Conservation (phyloP, 345 rosid species). For the Rhizophora mangle region DNA sequence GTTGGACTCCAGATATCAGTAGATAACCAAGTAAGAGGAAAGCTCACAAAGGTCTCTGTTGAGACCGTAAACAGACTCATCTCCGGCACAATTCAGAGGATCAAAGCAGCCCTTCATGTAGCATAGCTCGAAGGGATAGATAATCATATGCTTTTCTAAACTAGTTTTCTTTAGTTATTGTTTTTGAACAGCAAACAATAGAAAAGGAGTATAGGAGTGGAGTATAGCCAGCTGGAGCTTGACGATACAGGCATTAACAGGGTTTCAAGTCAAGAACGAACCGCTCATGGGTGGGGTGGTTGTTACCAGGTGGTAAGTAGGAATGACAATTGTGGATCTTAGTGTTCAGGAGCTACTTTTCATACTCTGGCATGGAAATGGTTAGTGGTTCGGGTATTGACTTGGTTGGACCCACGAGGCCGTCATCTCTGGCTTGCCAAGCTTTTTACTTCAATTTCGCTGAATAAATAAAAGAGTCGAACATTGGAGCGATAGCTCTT, state of each 20-base stretch:
- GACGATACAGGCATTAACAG: background rate
- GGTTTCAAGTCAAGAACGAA: conserved; percentile 49
- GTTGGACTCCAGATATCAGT: conserved; percentile 61
- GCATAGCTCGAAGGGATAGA: conserved; percentile 7
- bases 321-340: background rate
- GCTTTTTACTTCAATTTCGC: background rate
- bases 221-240: conserved; percentile 5
- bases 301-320: background rate
- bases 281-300: conserved; percentile 9
- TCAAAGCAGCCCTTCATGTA: conserved; percentile 43
- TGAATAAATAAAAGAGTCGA: background rate
- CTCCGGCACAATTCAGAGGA: conserved; percentile 53
- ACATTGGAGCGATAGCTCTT: background rate
- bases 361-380: background rate
- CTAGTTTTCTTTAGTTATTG: background rate
- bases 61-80: conserved; percentile 61
- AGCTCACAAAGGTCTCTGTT: conserved; percentile 50
- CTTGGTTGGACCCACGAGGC: conserved; percentile 19
- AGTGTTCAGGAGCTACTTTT: background rate
- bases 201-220: background rate
- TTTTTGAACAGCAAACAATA: conserved; percentile 2
- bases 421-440: conserved; percentile 9
- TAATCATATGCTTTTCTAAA: background rate
- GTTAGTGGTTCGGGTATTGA: conserved; percentile 46
- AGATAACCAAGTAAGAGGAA: conserved; percentile 40